Percentiles rank a stretch among this genome's conserved stretches.
Evolutionary conservation across 2,329 filamentous ascomycete genomes (phyloP).

Genomic region (Cladosporium sp.): DNA sequence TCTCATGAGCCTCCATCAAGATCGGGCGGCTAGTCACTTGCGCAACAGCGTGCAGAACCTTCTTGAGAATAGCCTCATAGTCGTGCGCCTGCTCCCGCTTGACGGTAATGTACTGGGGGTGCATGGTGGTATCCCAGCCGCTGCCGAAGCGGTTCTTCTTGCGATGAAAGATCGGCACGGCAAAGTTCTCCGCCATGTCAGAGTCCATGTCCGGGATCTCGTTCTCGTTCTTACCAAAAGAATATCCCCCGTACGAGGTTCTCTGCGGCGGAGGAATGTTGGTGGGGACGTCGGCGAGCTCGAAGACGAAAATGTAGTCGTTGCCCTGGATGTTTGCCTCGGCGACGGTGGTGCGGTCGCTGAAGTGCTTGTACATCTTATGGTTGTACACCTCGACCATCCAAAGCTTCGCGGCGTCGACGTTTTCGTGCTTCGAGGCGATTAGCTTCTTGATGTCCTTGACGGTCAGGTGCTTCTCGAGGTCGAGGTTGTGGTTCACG

Average conservation of each 20-base stretch:
- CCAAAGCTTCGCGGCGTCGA: constrained; percentile 60
- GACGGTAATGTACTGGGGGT: constrained; percentile 62
- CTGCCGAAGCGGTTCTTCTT: constrained; percentile 31
- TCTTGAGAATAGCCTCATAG: constrained; percentile 69
- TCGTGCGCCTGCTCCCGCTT: constrained; percentile 63
- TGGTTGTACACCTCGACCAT: constrained; percentile 74
- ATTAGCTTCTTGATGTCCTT: constrained; percentile 60
- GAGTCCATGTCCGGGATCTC: constrained; percentile 52
- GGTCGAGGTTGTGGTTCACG: constrained; percentile 67
- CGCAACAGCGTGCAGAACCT: constrained; percentile 68
- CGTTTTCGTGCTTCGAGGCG: constrained; percentile 45
- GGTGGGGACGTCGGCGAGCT: constrained; percentile 71
- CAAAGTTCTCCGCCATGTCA: constrained; percentile 56
- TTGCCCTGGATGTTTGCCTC: constrained; percentile 60
- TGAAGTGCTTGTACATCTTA: constrained; percentile 81
- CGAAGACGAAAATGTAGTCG: constrained; percentile 65
- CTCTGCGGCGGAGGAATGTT: constrained; percentile 59
- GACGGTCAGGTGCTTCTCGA: constrained; percentile 69
- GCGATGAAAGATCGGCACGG: constrained; percentile 67
- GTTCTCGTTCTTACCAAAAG: constrained; percentile 31
- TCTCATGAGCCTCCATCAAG: constrained; percentile 45
- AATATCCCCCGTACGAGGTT: constrained; percentile 43
- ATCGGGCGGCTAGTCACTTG: constrained; percentile 68
- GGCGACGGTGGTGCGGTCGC: constrained; percentile 60
- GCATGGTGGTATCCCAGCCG: constrained; percentile 21